Conservation (phyloP, 768 basidiomycete genomes). For the Stropharia rugosoannulata region DNA sequence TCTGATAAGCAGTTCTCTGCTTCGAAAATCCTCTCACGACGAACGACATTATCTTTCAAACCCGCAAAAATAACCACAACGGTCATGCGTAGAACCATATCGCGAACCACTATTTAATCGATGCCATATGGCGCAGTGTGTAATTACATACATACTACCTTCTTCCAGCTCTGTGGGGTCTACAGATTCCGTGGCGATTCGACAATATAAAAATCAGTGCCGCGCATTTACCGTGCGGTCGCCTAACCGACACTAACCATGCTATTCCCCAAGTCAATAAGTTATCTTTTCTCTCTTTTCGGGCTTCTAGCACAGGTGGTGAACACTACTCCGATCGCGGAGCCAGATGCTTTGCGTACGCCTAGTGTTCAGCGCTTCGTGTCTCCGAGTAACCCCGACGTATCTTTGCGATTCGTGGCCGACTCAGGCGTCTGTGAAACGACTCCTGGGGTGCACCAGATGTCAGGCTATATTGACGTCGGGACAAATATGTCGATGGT, state of each 20-base stretch:
- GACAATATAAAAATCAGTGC: neutral
- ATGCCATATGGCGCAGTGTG: conserved; percentile 1
- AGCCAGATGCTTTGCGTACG: neutral
- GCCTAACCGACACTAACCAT: neutral
- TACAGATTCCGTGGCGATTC: neutral
- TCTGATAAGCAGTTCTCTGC: neutral
- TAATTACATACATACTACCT: neutral
- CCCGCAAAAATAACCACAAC: neutral
- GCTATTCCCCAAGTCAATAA: neutral
- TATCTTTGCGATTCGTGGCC: conserved; percentile 45
- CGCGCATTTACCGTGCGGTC: neutral
- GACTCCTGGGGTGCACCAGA: conserved; percentile 55
- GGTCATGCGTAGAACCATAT: neutral
- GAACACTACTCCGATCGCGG: conserved; percentile 12
- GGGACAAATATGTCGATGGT: conserved; percentile 61
- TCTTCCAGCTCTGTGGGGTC: neutral
- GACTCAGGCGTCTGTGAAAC: conserved; percentile 69
- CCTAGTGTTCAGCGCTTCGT: conserved; percentile 13
- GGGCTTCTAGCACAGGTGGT: neutral
- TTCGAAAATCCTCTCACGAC: neutral
- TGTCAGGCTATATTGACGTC: conserved; percentile 63
- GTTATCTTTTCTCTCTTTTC: neutral
- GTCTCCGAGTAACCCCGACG: conserved; percentile 19
- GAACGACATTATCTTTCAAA: neutral
- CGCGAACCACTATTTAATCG: conserved; percentile 2